Evolutionary conservation across 768 basidiomycete species (phyloP), one percentile per base, ranked within the genome.

Genomic region (Candolleomyces eurysporus): DNA sequence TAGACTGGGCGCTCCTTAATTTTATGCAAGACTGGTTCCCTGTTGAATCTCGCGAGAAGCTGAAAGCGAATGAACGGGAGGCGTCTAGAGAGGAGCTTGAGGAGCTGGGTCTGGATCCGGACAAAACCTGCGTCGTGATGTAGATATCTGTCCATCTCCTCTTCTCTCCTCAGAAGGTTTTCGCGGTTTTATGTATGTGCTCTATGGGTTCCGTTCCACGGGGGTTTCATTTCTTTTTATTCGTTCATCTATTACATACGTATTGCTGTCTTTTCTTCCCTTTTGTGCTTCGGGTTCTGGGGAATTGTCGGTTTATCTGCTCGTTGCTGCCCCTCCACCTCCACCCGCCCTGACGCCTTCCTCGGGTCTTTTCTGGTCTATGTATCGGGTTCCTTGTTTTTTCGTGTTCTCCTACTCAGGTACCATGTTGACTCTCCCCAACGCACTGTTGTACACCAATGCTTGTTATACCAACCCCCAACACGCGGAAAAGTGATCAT

Each of bases 11-110:
- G 1, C 70, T 93, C 50, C 76, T 90, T 49, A 90, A 92, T 64
- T 94, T 94, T 67, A 92, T 97, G 88, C 82, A 89, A 61, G 87
- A 91, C 66, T 97, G 94, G 93, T 98, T 98, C 72, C 94, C 96
- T 0, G 69, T 84, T 14, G 96, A 97, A 70, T 80, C 92, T 16
- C 84, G 79, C 61, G 81, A 80, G 66, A 97, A 97, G 71, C 75
- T 85, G 50, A 84, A 81, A 65, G 80, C 84, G 64, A 94, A 95
- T 71, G 87, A 91, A 71, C 77, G 74, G 52, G 95, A 97, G 71
- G 85, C 88, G 0, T 79, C 83, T 0, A 73, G 80, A 49, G 94
- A 96, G 73, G 81, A 91, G 66, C 69, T 89, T 19, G 74, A 79
- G 61, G 88, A 87, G 66, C 67, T 92, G 36, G 89, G 91, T 7